Evolutionary conservation across 139 green algal species (phyloP).

Genomic region (Astrephomene gubernaculifera): DNA sequence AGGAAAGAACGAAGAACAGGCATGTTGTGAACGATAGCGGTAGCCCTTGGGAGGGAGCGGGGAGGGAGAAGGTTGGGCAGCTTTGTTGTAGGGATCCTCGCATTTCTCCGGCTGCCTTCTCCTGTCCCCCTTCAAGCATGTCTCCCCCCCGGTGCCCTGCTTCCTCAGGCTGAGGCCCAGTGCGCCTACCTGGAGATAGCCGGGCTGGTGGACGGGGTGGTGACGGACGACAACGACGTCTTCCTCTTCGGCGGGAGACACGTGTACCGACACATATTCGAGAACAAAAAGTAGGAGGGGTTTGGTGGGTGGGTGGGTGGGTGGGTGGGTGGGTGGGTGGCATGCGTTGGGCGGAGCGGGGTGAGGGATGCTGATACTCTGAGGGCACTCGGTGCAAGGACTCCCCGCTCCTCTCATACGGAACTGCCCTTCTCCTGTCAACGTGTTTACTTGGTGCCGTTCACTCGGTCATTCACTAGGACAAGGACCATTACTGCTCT

Average conservation of each 20-base stretch:
- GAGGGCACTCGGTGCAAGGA: no score
- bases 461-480: no score
- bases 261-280: slow-evolving; percentile 91
- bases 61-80: no score
- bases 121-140: no score
- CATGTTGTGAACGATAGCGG: no score
- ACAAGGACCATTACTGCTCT: no score
- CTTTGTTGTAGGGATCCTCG: no score
- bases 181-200: slow-evolving; percentile 89
- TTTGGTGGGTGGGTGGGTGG: neutral
- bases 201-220: slow-evolving; percentile 94
- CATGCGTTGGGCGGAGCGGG: neutral
- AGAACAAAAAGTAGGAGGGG: slow-evolving; percentile 68
- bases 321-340: neutral
- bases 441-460: no score
- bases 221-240: slow-evolving; percentile 98
- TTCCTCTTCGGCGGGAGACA: slow-evolving; percentile 95
- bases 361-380: neutral
- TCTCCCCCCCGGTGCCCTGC: neutral
- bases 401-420: no score
- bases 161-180: slow-evolving; percentile 91
- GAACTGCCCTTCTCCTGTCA: no score
- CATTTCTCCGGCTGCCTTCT: no score
- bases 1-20: neutral
- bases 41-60: no score